Conservation (phyloP, 306 rosid species). For the Arachis hypogaea region DNA sequence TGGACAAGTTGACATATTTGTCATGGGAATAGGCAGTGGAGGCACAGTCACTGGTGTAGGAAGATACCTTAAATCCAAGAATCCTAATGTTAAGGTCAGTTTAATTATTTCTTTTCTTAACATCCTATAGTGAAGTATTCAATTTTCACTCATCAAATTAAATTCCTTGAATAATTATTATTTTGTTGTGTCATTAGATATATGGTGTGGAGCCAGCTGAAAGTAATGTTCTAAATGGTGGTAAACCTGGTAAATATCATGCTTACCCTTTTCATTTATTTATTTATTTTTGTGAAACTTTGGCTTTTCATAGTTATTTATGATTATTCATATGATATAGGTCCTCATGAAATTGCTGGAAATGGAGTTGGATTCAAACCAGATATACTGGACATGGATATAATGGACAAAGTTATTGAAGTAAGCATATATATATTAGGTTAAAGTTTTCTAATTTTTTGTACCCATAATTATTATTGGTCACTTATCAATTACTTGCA, state of each 20-base stretch:
- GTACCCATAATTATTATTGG: slow-evolving; percentile 23
- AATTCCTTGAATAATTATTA: slow-evolving; percentile 24
- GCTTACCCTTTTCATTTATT: too few species aligned
- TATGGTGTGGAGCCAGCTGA: slow-evolving; percentile 95
- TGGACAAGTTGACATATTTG: slow-evolving; percentile 92
- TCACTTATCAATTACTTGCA: slow-evolving; percentile 4
- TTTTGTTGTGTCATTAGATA: slow-evolving; percentile 33
- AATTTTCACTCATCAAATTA: slow-evolving; percentile 18
- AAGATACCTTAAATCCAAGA: slow-evolving; percentile 80
- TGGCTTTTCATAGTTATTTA: too few species aligned
- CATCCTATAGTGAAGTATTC: slow-evolving; percentile 9
- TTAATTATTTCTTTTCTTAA: background rate
- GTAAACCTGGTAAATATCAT: slow-evolving; percentile 77
- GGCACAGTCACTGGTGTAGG: slow-evolving; percentile 98
- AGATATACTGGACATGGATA: slow-evolving; percentile 92
- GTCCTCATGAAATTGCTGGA: slow-evolving; percentile 90
- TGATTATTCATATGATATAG: slow-evolving; percentile 40
- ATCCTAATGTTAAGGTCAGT: slow-evolving; percentile 83
- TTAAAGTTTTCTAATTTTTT: slow-evolving; percentile 9
- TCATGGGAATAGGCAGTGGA: slow-evolving; percentile 98
- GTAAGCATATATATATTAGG: slow-evolving; percentile 40
- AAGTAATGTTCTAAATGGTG: slow-evolving; percentile 86
- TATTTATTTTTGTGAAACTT: too few species aligned
- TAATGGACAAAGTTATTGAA: slow-evolving; percentile 91
- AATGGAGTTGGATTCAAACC: slow-evolving; percentile 96